A percentile compares a stretch with the other conserved stretches of the same genome.
Conservation (phyloP, 495 filamentous ascomycete genomes). For the Cryomyces antarcticus region DNA sequence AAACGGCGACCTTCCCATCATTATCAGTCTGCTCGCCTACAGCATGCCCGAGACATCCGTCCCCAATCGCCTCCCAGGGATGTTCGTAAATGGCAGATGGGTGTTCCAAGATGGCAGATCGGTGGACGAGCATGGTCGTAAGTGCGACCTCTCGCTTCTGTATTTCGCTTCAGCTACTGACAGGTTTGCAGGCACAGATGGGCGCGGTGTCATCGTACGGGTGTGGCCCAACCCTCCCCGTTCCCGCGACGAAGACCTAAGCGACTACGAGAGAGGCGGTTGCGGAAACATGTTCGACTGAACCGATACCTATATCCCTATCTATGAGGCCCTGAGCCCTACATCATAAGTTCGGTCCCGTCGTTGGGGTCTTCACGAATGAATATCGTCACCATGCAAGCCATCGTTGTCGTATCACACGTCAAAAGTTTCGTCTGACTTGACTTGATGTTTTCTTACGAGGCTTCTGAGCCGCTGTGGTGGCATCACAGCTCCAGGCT, state of each 20-base stretch:
- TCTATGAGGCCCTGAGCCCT: too few relatives aligned
- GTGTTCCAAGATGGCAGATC: not conserved
- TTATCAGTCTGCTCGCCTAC: conserved; percentile 15
- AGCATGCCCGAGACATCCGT: conserved; percentile 2
- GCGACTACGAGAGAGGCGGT: not conserved
- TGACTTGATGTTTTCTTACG: too few relatives aligned
- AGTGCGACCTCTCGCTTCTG: not conserved
- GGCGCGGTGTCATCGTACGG: conserved; percentile 1
- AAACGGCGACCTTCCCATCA: conserved; percentile 13
- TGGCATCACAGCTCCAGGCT: too few relatives aligned
- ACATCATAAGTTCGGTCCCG: too few relatives aligned
- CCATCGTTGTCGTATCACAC: too few relatives aligned
- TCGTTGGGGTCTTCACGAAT: too few relatives aligned
- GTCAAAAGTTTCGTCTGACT: too few relatives aligned
- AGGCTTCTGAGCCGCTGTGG: too few relatives aligned
- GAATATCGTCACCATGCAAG: too few relatives aligned
- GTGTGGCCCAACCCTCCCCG: not conserved
- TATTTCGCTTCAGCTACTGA: not conserved
- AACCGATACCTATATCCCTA: not conserved
- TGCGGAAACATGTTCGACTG: not conserved
- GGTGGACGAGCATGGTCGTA: not conserved
- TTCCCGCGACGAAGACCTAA: not conserved
- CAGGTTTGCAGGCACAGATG: not conserved
- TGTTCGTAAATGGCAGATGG: conserved; percentile 5
- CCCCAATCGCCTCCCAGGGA: not conserved